Percentiles rank a stretch among this genome's conserved stretches.
These are phyloP conservation scores for Arthrobotrys conoides DNA, from an alignment of 2,329 filamentous ascomycete species.

Conservation along the genomic window DNA sequence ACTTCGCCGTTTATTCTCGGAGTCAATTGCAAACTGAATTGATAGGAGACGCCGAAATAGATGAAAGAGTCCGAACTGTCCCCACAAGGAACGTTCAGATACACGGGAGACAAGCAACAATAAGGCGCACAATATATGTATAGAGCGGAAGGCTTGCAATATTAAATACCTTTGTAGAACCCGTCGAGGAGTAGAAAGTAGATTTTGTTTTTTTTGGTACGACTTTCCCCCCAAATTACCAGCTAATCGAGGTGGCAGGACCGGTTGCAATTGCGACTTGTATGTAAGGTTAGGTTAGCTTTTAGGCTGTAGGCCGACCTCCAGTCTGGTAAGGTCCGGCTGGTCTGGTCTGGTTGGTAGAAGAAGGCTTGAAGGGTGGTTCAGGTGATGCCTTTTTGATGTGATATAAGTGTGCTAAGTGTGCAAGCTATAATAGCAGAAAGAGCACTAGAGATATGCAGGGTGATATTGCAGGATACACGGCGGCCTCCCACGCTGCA, in stretches of 20 bases:
- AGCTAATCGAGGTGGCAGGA: not conserved
- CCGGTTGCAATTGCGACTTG: not conserved
- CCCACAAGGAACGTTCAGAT: conserved; percentile 36
- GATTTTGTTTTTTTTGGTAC: conserved; percentile 6
- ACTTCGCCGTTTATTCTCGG: not conserved
- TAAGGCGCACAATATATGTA: not conserved
- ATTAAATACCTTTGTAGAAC: conserved; percentile 38
- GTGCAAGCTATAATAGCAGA: conserved; percentile 8
- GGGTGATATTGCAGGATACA: conserved; percentile 37
- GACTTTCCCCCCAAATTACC: conserved; percentile 21
- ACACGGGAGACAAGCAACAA: conserved; percentile 10
- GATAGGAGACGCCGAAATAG: conserved; percentile 39
- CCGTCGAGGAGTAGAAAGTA: not conserved
- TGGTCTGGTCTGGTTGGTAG: too few species aligned
- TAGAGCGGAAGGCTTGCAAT: conserved; percentile 34
- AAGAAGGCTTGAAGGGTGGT: conserved; percentile 26
- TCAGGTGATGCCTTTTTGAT: conserved; percentile 50
- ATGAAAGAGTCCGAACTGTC: conserved; percentile 48
- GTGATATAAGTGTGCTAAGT: not conserved
- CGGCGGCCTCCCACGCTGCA: conserved; percentile 33
- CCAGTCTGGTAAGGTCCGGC: conserved; percentile 18
- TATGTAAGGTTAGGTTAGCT: not conserved
- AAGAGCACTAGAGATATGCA: conserved; percentile 20
- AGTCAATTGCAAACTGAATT: conserved; percentile 20
- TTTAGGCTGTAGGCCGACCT: conserved; percentile 16